A percentile compares a stretch with the other conserved stretches of the same genome.
phyloP scores from a whole-genome alignment of 257 asterid genomes.

The Lavandula angustifolia region DNA sequence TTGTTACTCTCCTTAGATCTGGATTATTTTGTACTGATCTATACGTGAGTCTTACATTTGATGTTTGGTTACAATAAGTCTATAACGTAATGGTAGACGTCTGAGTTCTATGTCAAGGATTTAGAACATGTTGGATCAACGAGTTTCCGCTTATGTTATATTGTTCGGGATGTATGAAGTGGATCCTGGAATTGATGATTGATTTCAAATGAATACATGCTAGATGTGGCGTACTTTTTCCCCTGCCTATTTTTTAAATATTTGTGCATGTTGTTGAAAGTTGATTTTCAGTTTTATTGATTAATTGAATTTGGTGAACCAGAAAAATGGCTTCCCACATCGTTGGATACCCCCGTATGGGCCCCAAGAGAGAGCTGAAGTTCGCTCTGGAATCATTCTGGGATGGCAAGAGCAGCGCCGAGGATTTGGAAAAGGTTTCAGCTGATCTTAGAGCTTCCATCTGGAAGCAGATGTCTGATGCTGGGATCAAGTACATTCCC shows the following conservation, averaged over 20 bases:
- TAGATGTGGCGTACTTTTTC: constrained; percentile 2
- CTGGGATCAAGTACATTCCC: constrained; percentile 66
- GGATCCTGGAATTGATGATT: not conserved
- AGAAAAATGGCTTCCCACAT: constrained; percentile 85
- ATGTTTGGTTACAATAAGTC: not conserved
- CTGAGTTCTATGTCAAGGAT: not conserved
- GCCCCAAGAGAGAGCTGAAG: constrained; percentile 46
- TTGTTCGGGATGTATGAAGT: not conserved
- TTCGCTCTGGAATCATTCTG: constrained; percentile 68
- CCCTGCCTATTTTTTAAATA: not conserved
- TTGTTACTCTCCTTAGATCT: constrained; percentile 35
- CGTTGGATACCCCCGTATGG: constrained; percentile 85
- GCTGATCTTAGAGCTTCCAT: constrained; percentile 75
- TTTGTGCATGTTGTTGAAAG: not conserved
- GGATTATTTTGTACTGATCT: not conserved
- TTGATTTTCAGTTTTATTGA: not conserved
- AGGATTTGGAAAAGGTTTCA: constrained; percentile 74
- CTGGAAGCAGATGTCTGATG: constrained; percentile 55
- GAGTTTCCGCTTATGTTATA: constrained; percentile 6
- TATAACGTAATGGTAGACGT: not conserved
- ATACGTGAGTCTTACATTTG: not conserved
- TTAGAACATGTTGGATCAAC: constrained; percentile 2
- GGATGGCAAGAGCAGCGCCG: constrained; percentile 60
- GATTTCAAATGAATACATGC: constrained; percentile 1
- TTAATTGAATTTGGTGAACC: constrained; percentile 27